Percentiles rank a stretch among this genome's conserved stretches.
These are phyloP conservation scores for Aspergillus luchuensis DNA, from an alignment of 2,329 filamentous ascomycete species.

Conservation along the genomic window DNA sequence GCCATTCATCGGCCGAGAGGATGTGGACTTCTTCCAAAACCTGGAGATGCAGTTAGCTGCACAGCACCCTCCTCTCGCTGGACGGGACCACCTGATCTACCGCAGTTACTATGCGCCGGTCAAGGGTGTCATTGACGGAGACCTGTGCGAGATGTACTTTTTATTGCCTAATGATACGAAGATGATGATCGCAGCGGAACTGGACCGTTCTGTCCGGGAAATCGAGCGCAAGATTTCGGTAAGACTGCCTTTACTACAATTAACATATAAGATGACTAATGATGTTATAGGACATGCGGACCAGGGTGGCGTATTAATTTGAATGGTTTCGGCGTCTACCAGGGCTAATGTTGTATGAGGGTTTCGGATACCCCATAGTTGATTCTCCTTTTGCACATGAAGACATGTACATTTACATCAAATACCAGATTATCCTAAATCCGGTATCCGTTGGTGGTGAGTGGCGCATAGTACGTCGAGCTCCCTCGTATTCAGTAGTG, in stretches of 20 bases:
- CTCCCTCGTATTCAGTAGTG: background rate
- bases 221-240: conserved; percentile 93
- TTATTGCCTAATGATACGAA: conserved; percentile 85
- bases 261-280: conserved; percentile 15
- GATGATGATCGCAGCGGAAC: conserved; percentile 88
- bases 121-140: conserved; percentile 95
- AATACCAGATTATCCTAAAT: background rate
- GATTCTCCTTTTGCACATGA: conserved; percentile 8
- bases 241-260: conserved; percentile 29
- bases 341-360: conserved; percentile 21
- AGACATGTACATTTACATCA: background rate
- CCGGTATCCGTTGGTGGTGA: background rate
- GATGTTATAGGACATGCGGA: conserved; percentile 55
- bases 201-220: conserved; percentile 87
- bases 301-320: conserved; percentile 57
- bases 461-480: background rate
- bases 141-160: conserved; percentile 90
- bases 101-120: conserved; percentile 94
- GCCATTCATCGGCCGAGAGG: conserved; percentile 86
- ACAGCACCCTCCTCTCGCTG: conserved; percentile 84
- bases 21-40: conserved; percentile 96
- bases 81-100: conserved; percentile 93
- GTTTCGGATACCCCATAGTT: conserved; percentile 30
- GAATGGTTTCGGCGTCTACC: conserved; percentile 27
- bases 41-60: conserved; percentile 84